A percentile compares a stretch with the other conserved stretches of the same genome.
Conservation (phyloP, 2,329 filamentous ascomycete genomes). For the Fusarium illudens region DNA sequence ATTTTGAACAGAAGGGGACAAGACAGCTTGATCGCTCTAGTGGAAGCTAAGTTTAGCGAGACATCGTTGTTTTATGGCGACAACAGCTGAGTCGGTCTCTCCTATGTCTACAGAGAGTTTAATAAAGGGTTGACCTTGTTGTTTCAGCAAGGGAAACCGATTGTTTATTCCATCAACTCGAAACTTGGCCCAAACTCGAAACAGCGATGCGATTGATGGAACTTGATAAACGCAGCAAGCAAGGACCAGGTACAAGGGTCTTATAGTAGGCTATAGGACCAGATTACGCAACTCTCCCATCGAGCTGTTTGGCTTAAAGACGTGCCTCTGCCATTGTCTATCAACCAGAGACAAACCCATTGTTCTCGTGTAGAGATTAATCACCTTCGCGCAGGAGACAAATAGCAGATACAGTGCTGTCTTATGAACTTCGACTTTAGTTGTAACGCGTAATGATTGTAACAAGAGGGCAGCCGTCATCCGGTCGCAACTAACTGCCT, state of each 20-base stretch:
- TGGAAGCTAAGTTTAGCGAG: not conserved
- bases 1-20: not conserved
- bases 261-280: not conserved
- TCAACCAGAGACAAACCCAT: not conserved
- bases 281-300: not conserved
- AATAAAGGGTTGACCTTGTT: not conserved
- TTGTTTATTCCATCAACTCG: not conserved
- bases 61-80: not conserved
- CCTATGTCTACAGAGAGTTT: not conserved
- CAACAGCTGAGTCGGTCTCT: not conserved
- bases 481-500: not conserved
- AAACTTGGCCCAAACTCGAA: constrained; percentile 1
- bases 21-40: not conserved
- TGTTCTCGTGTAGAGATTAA: not conserved
- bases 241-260: not conserved
- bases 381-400: too few species aligned
- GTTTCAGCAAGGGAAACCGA: not conserved
- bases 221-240: not conserved
- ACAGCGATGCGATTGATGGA: not conserved
- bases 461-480: too few species aligned
- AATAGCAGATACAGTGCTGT: not conserved
- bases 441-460: too few species aligned
- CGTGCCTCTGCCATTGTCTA: too few species aligned
- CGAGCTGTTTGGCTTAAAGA: not conserved
- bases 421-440: not conserved